Conservation (phyloP, 768 basidiomycete genomes). For the Tricholoma hemisulphureum region DNA sequence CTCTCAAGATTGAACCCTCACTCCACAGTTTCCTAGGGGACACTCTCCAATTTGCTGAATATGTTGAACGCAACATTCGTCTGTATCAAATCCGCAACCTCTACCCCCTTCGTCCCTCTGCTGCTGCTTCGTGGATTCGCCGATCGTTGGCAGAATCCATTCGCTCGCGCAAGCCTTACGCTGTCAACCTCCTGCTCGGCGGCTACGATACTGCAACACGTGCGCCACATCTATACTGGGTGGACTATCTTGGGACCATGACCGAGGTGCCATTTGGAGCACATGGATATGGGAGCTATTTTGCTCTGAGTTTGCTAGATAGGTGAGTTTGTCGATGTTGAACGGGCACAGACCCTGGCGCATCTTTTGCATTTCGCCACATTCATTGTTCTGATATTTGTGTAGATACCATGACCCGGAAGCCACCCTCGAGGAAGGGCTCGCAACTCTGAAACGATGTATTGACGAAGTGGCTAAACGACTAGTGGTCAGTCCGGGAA, state of each 20-base stretch:
- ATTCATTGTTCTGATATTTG: neutral
- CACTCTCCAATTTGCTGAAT: constrained; percentile 96
- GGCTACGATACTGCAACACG: constrained; percentile 82
- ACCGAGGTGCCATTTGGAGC: constrained; percentile 89
- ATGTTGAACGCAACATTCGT: constrained; percentile 91
- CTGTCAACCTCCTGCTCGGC: constrained; percentile 90
- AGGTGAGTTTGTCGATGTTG: constrained; percentile 46
- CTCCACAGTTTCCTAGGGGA: constrained; percentile 57
- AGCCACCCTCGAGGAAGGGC: constrained; percentile 79
- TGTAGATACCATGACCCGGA: constrained; percentile 88
- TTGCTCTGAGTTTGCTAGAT: constrained; percentile 89
- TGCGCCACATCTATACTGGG: constrained; percentile 85
- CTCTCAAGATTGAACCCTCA: neutral
- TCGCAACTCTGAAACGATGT: constrained; percentile 81
- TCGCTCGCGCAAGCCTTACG: constrained; percentile 83
- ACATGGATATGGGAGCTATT: constrained; percentile 94
- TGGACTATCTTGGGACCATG: constrained; percentile 93
- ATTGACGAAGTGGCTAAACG: constrained; percentile 86
- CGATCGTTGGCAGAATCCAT: constrained; percentile 85
- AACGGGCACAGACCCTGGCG: neutral
- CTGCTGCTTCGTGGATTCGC: constrained; percentile 95
- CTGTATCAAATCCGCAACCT: constrained; percentile 94
- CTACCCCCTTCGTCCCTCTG: constrained; percentile 83
- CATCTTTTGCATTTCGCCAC: neutral
- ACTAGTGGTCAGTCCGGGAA: constrained; percentile 73